phyloP scores from a whole-genome alignment of 768 basidiomycete species.

The Tubosaeta sp. region DNA sequence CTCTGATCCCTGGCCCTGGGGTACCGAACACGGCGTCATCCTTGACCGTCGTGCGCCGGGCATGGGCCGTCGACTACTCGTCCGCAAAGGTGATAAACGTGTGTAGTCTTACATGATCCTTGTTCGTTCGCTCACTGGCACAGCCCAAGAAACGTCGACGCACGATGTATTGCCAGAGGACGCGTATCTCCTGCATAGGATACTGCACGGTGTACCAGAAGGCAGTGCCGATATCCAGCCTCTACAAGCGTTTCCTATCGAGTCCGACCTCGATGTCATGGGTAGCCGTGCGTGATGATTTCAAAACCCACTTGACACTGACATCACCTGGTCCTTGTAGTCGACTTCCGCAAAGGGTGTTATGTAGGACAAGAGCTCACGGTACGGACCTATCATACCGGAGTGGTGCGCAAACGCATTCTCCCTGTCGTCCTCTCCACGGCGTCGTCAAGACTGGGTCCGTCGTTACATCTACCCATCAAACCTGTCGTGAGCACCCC shows the following conservation, averaged over 20 bases:
- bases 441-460: conserved; percentile 16
- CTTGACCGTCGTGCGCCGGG: conserved; percentile 66
- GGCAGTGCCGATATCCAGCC: conserved; percentile 73
- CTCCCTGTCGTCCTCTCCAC: conserved; percentile 63
- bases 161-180: conserved; percentile 51
- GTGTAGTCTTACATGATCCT: conserved; percentile 32
- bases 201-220: conserved; percentile 84
- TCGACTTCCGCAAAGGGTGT: conserved; percentile 97
- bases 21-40: conserved; percentile 46
- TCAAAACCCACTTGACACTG: not conserved
- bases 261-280: conserved; percentile 93
- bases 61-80: conserved; percentile 74
- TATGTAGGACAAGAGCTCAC: conserved; percentile 98
- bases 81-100: conserved; percentile 71
- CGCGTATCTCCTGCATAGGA: conserved; percentile 74
- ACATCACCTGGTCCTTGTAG: conserved; percentile 35
- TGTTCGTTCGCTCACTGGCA: conserved; percentile 1
- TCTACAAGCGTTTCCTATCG: conserved; percentile 83
- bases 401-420: conserved; percentile 84
- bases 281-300: conserved; percentile 66
- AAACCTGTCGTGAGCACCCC: conserved; percentile 18
- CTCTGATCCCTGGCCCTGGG: conserved; percentile 54
- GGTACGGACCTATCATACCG: conserved; percentile 94
- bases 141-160: conserved; percentile 52
- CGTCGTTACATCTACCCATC: conserved; percentile 21